Evolutionary conservation across 164 flowering plant genomes (phyloP).

Genomic region (Vitis riparia): DNA sequence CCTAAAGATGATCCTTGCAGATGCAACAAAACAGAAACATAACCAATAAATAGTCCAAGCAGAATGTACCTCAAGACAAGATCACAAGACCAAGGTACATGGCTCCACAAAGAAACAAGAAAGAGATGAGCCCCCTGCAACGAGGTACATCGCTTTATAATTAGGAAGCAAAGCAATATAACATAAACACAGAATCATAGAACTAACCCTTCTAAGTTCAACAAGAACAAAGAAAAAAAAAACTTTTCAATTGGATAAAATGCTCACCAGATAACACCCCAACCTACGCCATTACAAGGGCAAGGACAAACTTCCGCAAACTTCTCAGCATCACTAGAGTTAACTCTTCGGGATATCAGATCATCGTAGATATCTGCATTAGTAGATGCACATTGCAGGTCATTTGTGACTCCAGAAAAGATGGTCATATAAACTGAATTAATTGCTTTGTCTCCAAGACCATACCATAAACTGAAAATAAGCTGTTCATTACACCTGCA

Average conservation of each 20-base stretch:
- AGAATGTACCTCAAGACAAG: slow-evolving; percentile 62
- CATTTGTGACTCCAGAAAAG: not conserved
- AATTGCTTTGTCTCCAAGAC: not conserved
- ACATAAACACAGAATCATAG: not conserved
- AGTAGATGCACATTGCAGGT: not conserved
- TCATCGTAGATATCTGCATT: slow-evolving; percentile 88
- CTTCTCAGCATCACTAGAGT: slow-evolving; percentile 92
- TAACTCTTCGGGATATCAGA: slow-evolving; percentile 80
- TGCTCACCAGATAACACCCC: slow-evolving; percentile 87
- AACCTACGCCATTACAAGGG: slow-evolving; percentile 79
- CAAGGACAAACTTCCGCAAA: slow-evolving; percentile 90
- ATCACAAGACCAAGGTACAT: slow-evolving; percentile 90
- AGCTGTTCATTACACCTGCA: slow-evolving; percentile 94
- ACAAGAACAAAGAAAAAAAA: not conserved
- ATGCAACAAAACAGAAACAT: too few relatives aligned
- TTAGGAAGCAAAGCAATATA: not conserved
- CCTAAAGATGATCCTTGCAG: too few relatives aligned
- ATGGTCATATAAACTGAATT: not conserved
- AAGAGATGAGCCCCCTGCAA: slow-evolving; percentile 82
- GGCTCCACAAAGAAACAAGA: slow-evolving; percentile 68
- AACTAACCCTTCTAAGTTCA: not conserved
- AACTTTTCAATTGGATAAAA: not conserved
- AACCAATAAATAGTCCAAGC: not conserved
- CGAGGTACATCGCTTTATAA: not conserved
- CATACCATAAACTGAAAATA: slow-evolving; percentile 87